Percentiles rank a stretch among this genome's conserved stretches.
Conservation (phyloP, 2,329 filamentous ascomycete species). For the Exophiala mesophila region DNA sequence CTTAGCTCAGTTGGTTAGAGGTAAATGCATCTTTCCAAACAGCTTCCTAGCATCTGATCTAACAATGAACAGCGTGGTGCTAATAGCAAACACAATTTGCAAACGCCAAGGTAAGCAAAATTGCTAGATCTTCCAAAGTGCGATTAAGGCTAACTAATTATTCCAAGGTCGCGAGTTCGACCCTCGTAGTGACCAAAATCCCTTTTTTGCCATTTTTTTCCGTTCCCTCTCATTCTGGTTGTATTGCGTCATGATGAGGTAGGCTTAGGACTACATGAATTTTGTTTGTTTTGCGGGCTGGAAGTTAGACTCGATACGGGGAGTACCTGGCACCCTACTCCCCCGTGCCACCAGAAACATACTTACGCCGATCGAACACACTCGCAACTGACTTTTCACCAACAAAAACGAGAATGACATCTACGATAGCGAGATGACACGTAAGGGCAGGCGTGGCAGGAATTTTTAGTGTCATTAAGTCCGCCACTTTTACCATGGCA, state of each 20-base stretch:
- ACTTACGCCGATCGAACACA: neutral
- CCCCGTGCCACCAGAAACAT: neutral
- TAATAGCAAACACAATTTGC: conserved; percentile 11
- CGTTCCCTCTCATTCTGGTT: neutral
- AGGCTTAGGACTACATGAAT: neutral
- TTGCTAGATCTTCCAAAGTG: no score
- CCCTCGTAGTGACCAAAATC: conserved; percentile 17
- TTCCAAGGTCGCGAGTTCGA: conserved; percentile 18
- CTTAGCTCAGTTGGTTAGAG: conserved; percentile 15
- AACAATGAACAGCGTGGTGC: conserved; percentile 10
- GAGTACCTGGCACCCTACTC: neutral
- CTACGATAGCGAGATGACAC: neutral
- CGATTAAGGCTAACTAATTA: no score
- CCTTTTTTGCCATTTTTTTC: conserved; percentile 7
- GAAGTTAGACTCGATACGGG: neutral
- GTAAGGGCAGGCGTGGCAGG: neutral
- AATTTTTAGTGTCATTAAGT: no score
- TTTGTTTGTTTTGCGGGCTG: neutral
- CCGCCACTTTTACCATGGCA: no score
- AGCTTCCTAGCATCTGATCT: neutral
- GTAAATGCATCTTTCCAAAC: neutral
- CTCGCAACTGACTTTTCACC: neutral
- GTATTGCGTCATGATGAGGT: no score
- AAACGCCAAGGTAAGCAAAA: no score
- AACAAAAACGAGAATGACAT: neutral